A percentile compares a stretch with the other conserved stretches of the same genome.
These are phyloP conservation scores for Suillus decipiens DNA, from an alignment of 768 basidiomycete genomes.

Conservation along the genomic window DNA sequence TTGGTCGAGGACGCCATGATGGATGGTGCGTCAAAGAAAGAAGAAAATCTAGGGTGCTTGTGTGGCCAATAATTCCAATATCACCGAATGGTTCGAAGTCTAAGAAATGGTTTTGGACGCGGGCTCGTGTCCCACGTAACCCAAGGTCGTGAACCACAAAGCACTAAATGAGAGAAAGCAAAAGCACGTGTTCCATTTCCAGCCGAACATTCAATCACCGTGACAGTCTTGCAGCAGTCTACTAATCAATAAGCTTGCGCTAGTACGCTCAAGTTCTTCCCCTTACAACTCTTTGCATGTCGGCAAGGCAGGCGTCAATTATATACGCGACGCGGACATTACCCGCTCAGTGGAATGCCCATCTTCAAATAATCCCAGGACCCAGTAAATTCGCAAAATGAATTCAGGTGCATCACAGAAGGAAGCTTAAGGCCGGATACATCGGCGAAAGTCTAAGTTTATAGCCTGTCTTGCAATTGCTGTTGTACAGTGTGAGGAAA, in stretches of 20 bases:
- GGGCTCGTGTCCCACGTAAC: background rate
- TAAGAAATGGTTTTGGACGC: constrained; percentile 14
- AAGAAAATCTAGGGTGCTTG: constrained; percentile 17
- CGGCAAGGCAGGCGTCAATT: background rate
- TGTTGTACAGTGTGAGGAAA: constrained; percentile 25
- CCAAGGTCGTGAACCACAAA: constrained; percentile 2
- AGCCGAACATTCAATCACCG: constrained; percentile 4
- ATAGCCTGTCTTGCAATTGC: constrained; percentile 12
- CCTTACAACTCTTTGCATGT: background rate
- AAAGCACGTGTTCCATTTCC: constrained; percentile 22
- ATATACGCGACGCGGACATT: background rate
- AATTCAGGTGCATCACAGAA: background rate
- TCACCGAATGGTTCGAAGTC: constrained; percentile 11
- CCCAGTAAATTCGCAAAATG: background rate
- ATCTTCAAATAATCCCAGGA: background rate
- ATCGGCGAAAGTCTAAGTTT: background rate
- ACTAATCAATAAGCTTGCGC: background rate
- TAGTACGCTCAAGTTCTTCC: background rate
- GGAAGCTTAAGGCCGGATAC: background rate
- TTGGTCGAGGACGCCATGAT: constrained; percentile 79
- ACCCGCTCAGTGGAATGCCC: background rate
- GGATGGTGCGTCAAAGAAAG: constrained; percentile 30
- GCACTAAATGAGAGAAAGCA: constrained; percentile 19
- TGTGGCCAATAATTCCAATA: constrained; percentile 21
- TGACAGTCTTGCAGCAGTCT: background rate